Evolutionary conservation across 805 yeast genomes (phyloP).

Genomic region (Candida qinlingensis): DNA sequence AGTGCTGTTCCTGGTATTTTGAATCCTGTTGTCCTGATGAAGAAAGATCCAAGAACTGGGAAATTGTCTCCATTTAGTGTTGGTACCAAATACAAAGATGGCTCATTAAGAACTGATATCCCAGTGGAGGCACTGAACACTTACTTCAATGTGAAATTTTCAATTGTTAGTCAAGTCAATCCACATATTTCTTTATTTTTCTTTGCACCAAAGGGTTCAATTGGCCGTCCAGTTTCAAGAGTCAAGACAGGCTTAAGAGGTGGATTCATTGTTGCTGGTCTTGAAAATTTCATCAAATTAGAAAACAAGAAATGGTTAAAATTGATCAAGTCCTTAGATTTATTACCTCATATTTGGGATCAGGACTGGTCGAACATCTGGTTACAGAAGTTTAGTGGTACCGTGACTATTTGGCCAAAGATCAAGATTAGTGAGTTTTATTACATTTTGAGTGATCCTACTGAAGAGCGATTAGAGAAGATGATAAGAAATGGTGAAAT

Average conservation of each 20-base stretch:
- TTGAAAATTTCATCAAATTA: conserved; percentile 63
- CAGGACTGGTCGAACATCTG: conserved; percentile 80
- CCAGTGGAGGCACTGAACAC: conserved; percentile 71
- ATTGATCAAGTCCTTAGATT: conserved; percentile 56
- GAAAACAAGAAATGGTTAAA: conserved; percentile 77
- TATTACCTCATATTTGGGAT: conserved; percentile 62
- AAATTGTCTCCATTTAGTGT: conserved; percentile 60
- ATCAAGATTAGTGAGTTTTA: conserved; percentile 52
- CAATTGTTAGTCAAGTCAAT: conserved; percentile 76
- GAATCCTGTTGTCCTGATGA: conserved; percentile 76
- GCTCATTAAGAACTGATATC: conserved; percentile 71
- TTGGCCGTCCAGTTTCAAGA: conserved; percentile 71
- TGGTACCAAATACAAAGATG: conserved; percentile 73
- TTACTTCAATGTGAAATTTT: conserved; percentile 69
- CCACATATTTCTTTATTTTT: conserved; percentile 76
- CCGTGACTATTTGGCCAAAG: conserved; percentile 74
- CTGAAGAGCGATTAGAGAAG: conserved; percentile 46
- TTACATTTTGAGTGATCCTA: conserved; percentile 65
- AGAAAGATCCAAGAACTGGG: conserved; percentile 38
- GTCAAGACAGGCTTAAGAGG: conserved; percentile 62
- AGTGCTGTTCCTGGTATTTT: conserved; percentile 81
- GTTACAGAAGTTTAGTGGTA: conserved; percentile 69
- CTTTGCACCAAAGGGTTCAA: conserved; percentile 74
- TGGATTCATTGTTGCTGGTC: conserved; percentile 68
- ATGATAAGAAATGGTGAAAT: conserved; percentile 60